phyloP scores from a whole-genome alignment of 2,329 filamentous ascomycete species.

The Fusarium buharicum region DNA sequence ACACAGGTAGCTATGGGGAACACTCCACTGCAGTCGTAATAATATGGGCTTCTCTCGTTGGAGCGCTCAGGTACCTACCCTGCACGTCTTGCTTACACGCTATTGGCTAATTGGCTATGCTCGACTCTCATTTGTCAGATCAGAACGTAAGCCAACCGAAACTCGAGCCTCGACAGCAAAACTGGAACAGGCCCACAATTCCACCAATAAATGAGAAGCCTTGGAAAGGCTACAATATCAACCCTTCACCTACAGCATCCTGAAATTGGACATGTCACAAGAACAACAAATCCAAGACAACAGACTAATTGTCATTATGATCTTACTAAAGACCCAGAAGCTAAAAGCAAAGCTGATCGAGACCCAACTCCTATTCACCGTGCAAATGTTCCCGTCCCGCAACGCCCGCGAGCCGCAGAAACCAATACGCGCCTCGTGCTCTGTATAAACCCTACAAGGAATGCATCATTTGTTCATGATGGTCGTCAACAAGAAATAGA shows the following conservation, averaged over 20 bases:
- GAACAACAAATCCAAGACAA: conserved; percentile 4
- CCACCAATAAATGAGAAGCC: too few species aligned
- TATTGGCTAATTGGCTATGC: conserved; percentile 16
- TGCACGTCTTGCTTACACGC: conserved; percentile 22
- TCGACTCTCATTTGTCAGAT: conserved; percentile 2
- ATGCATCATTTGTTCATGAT: conserved; percentile 44
- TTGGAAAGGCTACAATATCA: too few species aligned
- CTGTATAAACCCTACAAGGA: conserved; percentile 40
- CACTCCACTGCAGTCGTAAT: neutral
- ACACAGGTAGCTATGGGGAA: too few species aligned
- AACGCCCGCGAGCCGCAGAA: conserved; percentile 37
- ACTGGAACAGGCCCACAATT: neutral
- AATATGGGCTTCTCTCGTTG: neutral
- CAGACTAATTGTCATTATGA: conserved; percentile 23
- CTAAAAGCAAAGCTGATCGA: conserved; percentile 13
- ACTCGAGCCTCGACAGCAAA: neutral
- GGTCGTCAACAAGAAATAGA: conserved; percentile 38
- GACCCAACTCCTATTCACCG: conserved; percentile 34
- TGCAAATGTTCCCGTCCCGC: conserved; percentile 31
- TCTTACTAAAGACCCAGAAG: conserved; percentile 16
- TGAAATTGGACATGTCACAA: too few species aligned
- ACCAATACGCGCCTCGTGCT: conserved; percentile 27
- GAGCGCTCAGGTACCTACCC: neutral
- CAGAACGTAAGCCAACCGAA: neutral
- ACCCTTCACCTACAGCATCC: too few species aligned